Evolutionary conservation across 441 rosid species (phyloP), one percentile per base, ranked within the genome.

Genomic region (Syzygium syzygioides): DNA sequence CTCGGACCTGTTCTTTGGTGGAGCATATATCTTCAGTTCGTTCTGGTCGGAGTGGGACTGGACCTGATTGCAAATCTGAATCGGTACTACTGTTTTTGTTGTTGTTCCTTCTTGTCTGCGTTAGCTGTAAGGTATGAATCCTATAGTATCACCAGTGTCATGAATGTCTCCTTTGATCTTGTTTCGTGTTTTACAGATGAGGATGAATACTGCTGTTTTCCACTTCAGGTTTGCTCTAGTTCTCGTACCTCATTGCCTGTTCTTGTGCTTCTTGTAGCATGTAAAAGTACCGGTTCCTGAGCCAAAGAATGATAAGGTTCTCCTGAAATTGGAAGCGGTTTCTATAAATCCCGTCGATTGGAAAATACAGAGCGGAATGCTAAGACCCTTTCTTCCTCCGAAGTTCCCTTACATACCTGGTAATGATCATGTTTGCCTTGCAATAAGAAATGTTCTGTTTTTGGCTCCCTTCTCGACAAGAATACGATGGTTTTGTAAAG

Each of bases 381-480:
- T 93, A 28, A 89, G 97, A 14, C 95, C 95, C 32, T 30, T 95
- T 80, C 45, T 93, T 9, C 98, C 97, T 68, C 93, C 91, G 91
- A 94, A 90, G 83, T 94, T 96, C 90, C 98, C 96, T 86, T 91
- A 87, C 88, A 87, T 94, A 85, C 98, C 98, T 6, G 90, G 98
- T 95, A 93, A 7, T 45, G 48, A 45, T 45, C 48, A 45, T 45
- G 48, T 45, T 41, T 34, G 79, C 28, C 25, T 66, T 32, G 13
- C 8, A 66, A 32, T 66, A 12, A 66, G 13, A 25, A 37, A 50
- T 37, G 45, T 80, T 15, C 48, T 88, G 41, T 45, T 86, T 20
- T 1, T 57, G 9, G 20, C 14, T 32, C 11, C 7, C 4, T 79
- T 14, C 11, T 66, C 34, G 79, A 66, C 20, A 20, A 32, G 25